Evolutionary conservation across 768 basidiomycete species (phyloP), one percentile per base, ranked within the genome.

Genomic region (Rhodosporidiobolus sp.): DNA sequence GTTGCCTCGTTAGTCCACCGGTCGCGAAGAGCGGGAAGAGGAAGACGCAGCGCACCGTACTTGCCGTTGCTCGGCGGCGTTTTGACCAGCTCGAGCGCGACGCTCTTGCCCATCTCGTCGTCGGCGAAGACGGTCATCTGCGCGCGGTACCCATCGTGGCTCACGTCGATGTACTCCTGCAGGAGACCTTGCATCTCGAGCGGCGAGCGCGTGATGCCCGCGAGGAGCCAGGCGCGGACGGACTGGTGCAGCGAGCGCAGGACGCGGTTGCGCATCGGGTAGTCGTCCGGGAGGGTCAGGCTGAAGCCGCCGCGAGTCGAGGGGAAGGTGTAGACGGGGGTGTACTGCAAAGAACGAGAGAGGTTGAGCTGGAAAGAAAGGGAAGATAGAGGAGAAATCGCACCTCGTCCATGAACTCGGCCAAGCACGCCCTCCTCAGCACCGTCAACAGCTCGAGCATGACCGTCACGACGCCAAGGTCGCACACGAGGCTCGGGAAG

Each of bases 401-500:
- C 74, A 91, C 94, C 87, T 98, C 95, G 81, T 97, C 92, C 7
- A 86, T 83, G 76, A 88, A 92, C 82, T 96, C 92, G 72, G 92
- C 90, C 81, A 97, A 92, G 78, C 91, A 92, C 1, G 92, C 88
- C 59, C 88, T 86, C 70, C 93, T 87, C 73, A 98, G 83, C 16
- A 97, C 84, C 0, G 96, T 97, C 70, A 99, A 84, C 56, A 92
- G 89, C 78, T 99, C 95, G 50, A 98, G 84, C 59, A 97, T 89
- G 50, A 91, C 87, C 75, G 89, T 93, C 11, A 98, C 90, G 20
- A 98, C 85, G 17, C 88, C 85, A 7, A 89, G 86, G 77, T 94
- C 90, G 81, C 95, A 98, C 87, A 96, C 90, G 61, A 99, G 83
- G 22, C 94, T 93, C 3, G 96, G 94, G 81, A 97, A 97, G 3